phyloP scores from a whole-genome alignment of 306 rosid genomes.

The Cicer arietinum region DNA sequence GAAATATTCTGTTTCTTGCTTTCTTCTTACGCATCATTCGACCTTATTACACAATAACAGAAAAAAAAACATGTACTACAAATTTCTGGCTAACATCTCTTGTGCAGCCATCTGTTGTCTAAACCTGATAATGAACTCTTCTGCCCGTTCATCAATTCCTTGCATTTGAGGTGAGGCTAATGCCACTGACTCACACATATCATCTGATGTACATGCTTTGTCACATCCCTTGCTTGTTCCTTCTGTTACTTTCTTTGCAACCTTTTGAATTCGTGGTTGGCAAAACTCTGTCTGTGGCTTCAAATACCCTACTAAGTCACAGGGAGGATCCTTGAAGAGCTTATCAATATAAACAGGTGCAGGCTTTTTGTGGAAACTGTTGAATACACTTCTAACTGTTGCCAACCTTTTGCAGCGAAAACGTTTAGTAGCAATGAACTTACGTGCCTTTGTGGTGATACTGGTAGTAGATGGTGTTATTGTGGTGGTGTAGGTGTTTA shows the following conservation, averaged over 20 bases:
- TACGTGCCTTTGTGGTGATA: constrained; percentile 33
- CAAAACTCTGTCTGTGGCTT: constrained; percentile 25
- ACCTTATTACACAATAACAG: neutral
- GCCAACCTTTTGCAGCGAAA: constrained; percentile 36
- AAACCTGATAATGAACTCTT: constrained; percentile 66
- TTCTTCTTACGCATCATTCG: neutral
- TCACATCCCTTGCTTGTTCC: constrained; percentile 42
- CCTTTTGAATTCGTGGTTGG: constrained; percentile 1
- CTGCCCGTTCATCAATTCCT: constrained; percentile 75
- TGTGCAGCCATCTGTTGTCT: constrained; percentile 62
- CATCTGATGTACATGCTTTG: constrained; percentile 44
- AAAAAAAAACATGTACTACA: constrained; percentile 30
- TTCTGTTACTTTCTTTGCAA: constrained; percentile 23
- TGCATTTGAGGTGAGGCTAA: constrained; percentile 66
- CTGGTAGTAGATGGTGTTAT: constrained; percentile 3
- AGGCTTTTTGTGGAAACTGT: constrained; percentile 41
- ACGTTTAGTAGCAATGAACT: constrained; percentile 36
- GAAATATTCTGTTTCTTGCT: neutral
- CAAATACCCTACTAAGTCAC: constrained; percentile 34
- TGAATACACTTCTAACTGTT: constrained; percentile 10
- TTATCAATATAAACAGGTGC: constrained; percentile 66
- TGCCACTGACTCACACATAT: constrained; percentile 70
- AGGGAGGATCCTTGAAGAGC: constrained; percentile 58
- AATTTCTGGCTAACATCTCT: constrained; percentile 53
- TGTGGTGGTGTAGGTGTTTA: neutral